Conservation (phyloP, 2,329 filamentous ascomycete genomes). For the Neonectria neomacrospora region DNA sequence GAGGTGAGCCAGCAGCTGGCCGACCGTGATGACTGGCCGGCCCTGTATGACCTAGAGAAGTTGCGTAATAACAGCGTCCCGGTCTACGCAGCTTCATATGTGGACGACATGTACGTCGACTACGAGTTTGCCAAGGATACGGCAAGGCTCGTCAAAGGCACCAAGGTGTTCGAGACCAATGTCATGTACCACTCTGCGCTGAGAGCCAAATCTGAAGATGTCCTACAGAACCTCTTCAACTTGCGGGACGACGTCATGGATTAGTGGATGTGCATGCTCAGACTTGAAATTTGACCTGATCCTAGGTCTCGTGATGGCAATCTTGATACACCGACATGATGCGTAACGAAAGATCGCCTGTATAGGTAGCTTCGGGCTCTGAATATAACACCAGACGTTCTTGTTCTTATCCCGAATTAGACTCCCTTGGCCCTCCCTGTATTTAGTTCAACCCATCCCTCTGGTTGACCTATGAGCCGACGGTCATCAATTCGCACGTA, state of each 20-base stretch:
- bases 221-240: conserved; percentile 79
- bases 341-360: conserved; percentile 1
- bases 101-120: conserved; percentile 95
- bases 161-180: conserved; percentile 87
- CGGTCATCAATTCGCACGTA: neutral
- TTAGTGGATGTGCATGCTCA: conserved; percentile 47
- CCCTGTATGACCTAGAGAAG: conserved; percentile 79
- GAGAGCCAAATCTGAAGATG: conserved; percentile 76
- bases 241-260: conserved; percentile 76
- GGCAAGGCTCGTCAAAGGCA: conserved; percentile 77
- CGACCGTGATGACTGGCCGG: conserved; percentile 73
- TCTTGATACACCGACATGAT: conserved; percentile 10
- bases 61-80: conserved; percentile 83
- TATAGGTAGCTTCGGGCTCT: conserved; percentile 12
- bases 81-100: conserved; percentile 83
- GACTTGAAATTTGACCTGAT: neutral
- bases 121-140: conserved; percentile 78
- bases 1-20: conserved; percentile 79
- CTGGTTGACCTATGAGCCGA: neutral
- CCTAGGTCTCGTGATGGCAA: neutral
- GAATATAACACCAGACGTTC: neutral
- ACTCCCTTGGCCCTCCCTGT: neutral
- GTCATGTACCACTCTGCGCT: conserved; percentile 88
- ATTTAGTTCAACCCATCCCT: neutral
- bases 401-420: neutral